phyloP scores from a whole-genome alignment of 2,329 filamentous ascomycete species.

The Torrubiellomyces zombiae region DNA sequence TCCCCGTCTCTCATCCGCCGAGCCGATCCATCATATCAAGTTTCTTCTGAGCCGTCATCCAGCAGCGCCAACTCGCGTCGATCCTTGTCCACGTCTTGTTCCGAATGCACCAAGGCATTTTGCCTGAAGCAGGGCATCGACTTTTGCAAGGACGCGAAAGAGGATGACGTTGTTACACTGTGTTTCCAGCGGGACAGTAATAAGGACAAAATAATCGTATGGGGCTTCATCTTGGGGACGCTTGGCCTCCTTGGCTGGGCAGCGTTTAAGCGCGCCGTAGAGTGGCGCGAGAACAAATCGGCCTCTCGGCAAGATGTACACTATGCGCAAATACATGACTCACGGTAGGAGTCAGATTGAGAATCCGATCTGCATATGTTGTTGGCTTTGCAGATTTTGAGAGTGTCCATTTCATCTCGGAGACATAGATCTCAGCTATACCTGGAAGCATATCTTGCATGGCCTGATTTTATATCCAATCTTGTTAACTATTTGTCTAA shows the following conservation, averaged over 20 bases:
- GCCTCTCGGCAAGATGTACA: conserved; percentile 10
- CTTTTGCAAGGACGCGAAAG: conserved; percentile 45
- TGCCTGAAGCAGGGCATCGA: conserved; percentile 42
- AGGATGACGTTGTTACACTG: conserved; percentile 43
- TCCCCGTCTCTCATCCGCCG: too few relatives aligned
- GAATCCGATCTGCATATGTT: not conserved
- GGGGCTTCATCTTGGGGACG: conserved; percentile 44
- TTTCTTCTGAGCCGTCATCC: too few relatives aligned
- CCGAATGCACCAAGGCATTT: conserved; percentile 48
- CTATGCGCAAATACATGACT: conserved; percentile 16
- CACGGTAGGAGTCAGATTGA: conserved; percentile 7
- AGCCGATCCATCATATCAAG: too few relatives aligned
- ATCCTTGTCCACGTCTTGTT: conserved; percentile 31
- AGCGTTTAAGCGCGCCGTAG: conserved; percentile 30
- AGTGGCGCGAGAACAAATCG: conserved; percentile 18
- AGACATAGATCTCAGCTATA: too few relatives aligned
- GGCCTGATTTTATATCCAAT: too few relatives aligned
- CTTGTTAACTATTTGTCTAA: too few relatives aligned
- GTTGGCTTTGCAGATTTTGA: too few relatives aligned
- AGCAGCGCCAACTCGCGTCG: conserved; percentile 11
- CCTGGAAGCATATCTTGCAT: too few relatives aligned
- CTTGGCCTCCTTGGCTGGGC: conserved; percentile 44
- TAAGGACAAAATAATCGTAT: conserved; percentile 51
- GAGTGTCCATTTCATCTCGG: too few relatives aligned
- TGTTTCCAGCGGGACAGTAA: conserved; percentile 52